Conservation (phyloP, 768 basidiomycete species). For the Pleurotus eryngii region DNA sequence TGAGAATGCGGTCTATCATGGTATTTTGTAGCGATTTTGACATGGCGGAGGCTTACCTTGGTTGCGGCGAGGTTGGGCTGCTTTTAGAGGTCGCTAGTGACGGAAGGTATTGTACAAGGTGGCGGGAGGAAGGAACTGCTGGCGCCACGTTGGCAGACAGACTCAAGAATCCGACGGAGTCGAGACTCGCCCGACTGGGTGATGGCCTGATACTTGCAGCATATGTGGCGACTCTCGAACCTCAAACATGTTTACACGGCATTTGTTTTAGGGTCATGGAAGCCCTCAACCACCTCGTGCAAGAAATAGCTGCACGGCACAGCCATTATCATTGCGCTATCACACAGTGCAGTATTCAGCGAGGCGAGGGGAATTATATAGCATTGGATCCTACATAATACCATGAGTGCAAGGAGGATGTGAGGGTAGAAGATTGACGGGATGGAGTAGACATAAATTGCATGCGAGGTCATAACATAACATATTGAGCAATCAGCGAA, state of each 20-base stretch:
- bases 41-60: neutral
- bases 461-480: constrained; percentile 8
- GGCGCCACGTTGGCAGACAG: constrained; percentile 2
- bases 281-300: too few species aligned
- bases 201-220: too few species aligned
- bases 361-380: constrained; percentile 2
- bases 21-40: constrained; percentile 7
- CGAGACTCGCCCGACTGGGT: too few species aligned
- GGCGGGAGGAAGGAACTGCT: constrained; percentile 2
- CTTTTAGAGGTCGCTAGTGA: neutral
- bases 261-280: too few species aligned
- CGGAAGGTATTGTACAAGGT: neutral
- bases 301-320: too few species aligned
- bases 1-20: constrained; percentile 5
- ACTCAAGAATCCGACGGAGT: neutral
- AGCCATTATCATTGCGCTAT: too few species aligned
- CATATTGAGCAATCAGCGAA: neutral
- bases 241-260: too few species aligned
- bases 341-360: too few species aligned
- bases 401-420: neutral
- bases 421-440: neutral
- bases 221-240: too few species aligned
- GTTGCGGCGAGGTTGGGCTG: neutral
- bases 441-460: constrained; percentile 1
- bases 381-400: constrained; percentile 4